Evolutionary conservation across 1,139 yeast species (phyloP).

Genomic region (Candida sanyaensis): DNA sequence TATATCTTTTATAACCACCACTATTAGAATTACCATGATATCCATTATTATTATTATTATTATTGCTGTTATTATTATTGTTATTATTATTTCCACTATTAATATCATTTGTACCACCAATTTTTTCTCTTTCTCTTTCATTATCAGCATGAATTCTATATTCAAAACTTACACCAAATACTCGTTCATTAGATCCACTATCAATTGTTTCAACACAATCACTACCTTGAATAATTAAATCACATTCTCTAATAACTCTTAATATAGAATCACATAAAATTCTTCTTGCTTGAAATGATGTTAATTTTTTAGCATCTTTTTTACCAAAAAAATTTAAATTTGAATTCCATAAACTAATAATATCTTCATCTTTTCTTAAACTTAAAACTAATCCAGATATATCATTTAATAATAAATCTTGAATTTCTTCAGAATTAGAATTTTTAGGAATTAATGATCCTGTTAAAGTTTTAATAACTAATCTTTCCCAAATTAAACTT

Average conservation of each 20-base stretch:
- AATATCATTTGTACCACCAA: neutral
- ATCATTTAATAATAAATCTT: constrained; percentile 42
- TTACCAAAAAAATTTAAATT: constrained; percentile 35
- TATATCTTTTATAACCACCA: constrained; percentile 4
- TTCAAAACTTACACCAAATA: constrained; percentile 47
- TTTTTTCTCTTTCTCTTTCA: constrained; percentile 15
- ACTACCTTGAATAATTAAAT: constrained; percentile 37
- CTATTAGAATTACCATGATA: neutral
- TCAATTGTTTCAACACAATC: constrained; percentile 34
- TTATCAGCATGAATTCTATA: constrained; percentile 47
- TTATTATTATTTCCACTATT: neutral
- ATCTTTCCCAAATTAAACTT: constrained; percentile 54
- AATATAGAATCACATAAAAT: constrained; percentile 51
- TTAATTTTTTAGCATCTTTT: constrained; percentile 31
- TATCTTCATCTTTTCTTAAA: constrained; percentile 52
- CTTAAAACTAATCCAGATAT: constrained; percentile 55
- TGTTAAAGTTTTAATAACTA: constrained; percentile 44
- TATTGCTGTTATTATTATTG: too few relatives aligned
- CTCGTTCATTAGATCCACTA: constrained; percentile 41
- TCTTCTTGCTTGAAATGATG: constrained; percentile 49
- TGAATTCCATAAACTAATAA: constrained; percentile 56
- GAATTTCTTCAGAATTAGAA: constrained; percentile 29
- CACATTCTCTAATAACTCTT: constrained; percentile 51
- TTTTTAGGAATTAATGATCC: constrained; percentile 44
- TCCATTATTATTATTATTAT: too few relatives aligned